phyloP scores from a whole-genome alignment of 331 rosid species.

The Quercus lobata region DNA sequence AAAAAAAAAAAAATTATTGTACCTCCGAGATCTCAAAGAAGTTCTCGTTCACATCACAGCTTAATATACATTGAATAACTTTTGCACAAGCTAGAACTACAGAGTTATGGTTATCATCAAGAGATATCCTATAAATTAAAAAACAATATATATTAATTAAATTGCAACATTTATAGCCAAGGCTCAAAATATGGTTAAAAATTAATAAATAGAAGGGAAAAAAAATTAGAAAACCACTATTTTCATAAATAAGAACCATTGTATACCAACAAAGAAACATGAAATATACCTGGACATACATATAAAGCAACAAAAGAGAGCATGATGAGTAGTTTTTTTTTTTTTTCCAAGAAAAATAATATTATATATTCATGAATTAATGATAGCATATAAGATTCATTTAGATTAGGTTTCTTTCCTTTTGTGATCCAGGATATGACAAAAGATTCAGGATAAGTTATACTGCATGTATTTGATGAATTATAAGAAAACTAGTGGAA shows the following conservation, averaged over 20 bases:
- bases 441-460: neutral
- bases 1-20: conserved; percentile 3
- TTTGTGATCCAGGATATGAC: neutral
- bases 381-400: neutral
- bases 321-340: neutral
- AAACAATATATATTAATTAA: conserved; percentile 6
- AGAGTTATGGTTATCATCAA: conserved; percentile 86
- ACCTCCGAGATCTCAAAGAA: conserved; percentile 75
- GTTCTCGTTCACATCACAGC: conserved; percentile 75
- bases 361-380: neutral
- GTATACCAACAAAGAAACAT: neutral
- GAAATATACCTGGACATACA: neutral
- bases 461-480: neutral
- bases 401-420: neutral
- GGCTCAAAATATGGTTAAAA: neutral
- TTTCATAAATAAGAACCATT: neutral
- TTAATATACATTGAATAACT: conserved; percentile 63
- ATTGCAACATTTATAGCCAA: neutral
- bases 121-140: conserved; percentile 61
- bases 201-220: neutral
- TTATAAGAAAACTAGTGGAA: neutral
- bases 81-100: conserved; percentile 77
- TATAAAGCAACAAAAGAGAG: neutral
- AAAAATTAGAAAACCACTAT: neutral
- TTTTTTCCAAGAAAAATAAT: too few relatives aligned